These are phyloP conservation scores for Cupressus sempervirens DNA, from an alignment of 75 land plant genomes.

Conservation along the genomic window DNA sequence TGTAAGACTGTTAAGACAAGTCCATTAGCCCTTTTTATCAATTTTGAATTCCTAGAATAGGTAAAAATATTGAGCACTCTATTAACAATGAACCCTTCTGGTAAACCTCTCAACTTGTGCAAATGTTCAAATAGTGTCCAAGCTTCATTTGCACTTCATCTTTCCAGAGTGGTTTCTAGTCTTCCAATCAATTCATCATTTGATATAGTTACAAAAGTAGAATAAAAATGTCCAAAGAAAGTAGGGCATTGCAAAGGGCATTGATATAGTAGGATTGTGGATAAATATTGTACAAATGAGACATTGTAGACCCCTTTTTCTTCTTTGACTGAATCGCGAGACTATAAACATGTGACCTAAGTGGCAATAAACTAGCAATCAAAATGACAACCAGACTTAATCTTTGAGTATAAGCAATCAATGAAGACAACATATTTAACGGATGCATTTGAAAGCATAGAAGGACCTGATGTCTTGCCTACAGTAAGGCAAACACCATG, in stretches of 20 bases:
- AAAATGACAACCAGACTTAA: background rate
- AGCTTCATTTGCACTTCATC: constrained; percentile 34
- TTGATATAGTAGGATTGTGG: background rate
- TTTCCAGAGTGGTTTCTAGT: constrained; percentile 36
- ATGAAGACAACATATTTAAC: background rate
- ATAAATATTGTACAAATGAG: background rate
- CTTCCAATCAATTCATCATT: background rate
- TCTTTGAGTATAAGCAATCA: background rate
- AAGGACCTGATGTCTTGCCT: background rate
- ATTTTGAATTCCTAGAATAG: constrained; percentile 30
- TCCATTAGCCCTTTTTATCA: constrained; percentile 34
- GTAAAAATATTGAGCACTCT: constrained; percentile 26
- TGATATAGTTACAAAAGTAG: background rate
- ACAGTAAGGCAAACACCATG: background rate
- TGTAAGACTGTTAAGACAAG: constrained; percentile 25
- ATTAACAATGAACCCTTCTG: constrained; percentile 21
- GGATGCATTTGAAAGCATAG: background rate
- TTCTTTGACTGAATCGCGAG: background rate
- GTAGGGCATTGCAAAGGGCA: background rate
- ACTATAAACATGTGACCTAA: background rate
- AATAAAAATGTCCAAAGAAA: background rate
- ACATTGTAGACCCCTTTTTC: background rate
- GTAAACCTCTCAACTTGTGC: constrained; percentile 39
- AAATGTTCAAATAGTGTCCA: constrained; percentile 40
- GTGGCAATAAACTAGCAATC: background rate